A percentile compares a stretch with the other conserved stretches of the same genome.
These are phyloP conservation scores for Ophioceras dolichostomum DNA, from an alignment of 2,329 filamentous ascomycete species.

Conservation along the genomic window DNA sequence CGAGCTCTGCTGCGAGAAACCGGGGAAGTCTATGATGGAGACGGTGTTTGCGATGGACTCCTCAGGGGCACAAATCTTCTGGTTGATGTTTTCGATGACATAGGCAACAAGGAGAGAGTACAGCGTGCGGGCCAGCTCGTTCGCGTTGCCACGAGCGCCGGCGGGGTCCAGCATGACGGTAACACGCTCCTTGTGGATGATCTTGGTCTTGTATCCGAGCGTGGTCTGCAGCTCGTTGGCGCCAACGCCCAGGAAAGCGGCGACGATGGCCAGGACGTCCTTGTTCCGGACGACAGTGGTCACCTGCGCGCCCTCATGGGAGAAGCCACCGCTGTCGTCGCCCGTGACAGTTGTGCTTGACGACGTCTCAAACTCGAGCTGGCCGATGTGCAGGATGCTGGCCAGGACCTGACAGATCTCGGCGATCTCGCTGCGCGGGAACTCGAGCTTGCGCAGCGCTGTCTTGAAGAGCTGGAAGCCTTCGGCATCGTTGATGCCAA, in stretches of 20 bases:
- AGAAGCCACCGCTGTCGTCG: slow-evolving; percentile 92
- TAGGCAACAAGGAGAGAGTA: slow-evolving; percentile 92
- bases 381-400: slow-evolving; percentile 90
- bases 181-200: slow-evolving; percentile 90
- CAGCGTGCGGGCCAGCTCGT: slow-evolving; percentile 83
- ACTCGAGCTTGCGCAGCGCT: slow-evolving; percentile 85
- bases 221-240: slow-evolving; percentile 74
- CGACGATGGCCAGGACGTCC: slow-evolving; percentile 72
- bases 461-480: slow-evolving; percentile 98
- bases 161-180: slow-evolving; percentile 94
- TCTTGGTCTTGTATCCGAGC: slow-evolving; percentile 92
- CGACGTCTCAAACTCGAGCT: slow-evolving; percentile 82
- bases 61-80: slow-evolving; percentile 74
- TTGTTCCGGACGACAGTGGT: slow-evolving; percentile 88
- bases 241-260: slow-evolving; percentile 86
- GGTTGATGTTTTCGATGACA: slow-evolving; percentile 86
- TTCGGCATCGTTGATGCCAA: slow-evolving; percentile 90
- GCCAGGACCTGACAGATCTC: slow-evolving; percentile 94
- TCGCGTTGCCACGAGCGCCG: slow-evolving; percentile 81
- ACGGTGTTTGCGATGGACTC: slow-evolving; percentile 88
- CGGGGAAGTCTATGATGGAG: slow-evolving; percentile 91
- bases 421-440: slow-evolving; percentile 84
- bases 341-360: slow-evolving; percentile 66
- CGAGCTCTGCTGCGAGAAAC: slow-evolving; percentile 73
- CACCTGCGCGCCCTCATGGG: slow-evolving; percentile 81